Evolutionary conservation across 352 stramenopile species (phyloP), one percentile per base, ranked within the genome.

Genomic region (Blastocystis sp.): DNA sequence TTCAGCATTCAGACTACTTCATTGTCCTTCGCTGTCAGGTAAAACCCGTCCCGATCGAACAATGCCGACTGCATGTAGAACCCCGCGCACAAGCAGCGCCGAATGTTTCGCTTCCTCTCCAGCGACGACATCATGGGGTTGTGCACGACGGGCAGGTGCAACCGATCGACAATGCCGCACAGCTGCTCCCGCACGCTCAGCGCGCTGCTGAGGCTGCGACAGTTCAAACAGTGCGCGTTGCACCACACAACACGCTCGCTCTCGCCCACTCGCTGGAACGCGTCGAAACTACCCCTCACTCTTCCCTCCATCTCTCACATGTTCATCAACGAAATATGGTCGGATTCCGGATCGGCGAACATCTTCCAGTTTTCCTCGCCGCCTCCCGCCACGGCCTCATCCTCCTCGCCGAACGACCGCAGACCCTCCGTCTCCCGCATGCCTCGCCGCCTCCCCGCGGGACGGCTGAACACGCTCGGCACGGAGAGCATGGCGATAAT

Each of bases 21-120:
- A 92, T 99, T 98, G 92, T 99, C 97, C 92, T 99, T 99, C 62
- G 98, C 95, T 3, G 97, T 99, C 39, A 98, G 92, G 92, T 99
- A 99, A 80, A 96, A 94, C 62, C 96, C 96, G 41, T 93, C 91
- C 41, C 92, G 91, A 91, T 97, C 93, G 1, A 94, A 91, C 91
- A 98, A 96, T 0, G 95, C 97, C 29, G 98, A 94, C 90, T 97
- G 94, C 96, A 99, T 99, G 93, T 99, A 99, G 93, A 98, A 98
- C 50, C 96, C 97, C 29, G 94, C 93, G 26, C 96, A 96, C 19
- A 99, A 92, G 51, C 95, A 93, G 90, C 96, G 95, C 74, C 95
- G 93, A 71, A 98, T 97, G 91, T 97, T 97, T 62, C 92, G 92
- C 91, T 98, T 97, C 91, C 97, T 98, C 61, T 96, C 92, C 29